Evolutionary conservation across 179 eudicot species (phyloP).

Genomic region (Amaranthus tricolor): DNA sequence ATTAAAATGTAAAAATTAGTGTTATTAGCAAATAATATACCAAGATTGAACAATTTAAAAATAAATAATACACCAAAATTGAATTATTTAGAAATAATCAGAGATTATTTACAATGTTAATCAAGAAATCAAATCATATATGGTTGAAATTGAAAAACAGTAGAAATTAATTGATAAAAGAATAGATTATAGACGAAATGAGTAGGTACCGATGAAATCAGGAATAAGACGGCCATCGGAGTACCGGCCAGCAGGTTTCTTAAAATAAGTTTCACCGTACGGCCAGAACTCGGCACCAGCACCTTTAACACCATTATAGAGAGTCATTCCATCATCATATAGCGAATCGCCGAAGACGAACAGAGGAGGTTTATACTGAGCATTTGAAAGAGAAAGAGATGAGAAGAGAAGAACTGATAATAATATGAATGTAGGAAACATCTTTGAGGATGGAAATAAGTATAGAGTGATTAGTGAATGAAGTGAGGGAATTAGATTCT

Average conservation of each 20-base stretch:
- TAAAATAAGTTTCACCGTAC: slow-evolving; percentile 47
- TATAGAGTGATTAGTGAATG: too few species aligned
- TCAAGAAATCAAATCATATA: too few species aligned
- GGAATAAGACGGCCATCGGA: slow-evolving; percentile 47
- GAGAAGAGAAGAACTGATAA: slow-evolving; percentile 3
- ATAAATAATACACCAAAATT: too few species aligned
- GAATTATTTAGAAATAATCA: too few species aligned
- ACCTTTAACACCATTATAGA: slow-evolving; percentile 32
- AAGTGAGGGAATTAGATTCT: neutral
- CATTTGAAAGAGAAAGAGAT: neutral
- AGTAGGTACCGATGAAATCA: slow-evolving; percentile 37
- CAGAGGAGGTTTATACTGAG: slow-evolving; percentile 24
- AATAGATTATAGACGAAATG: too few species aligned
- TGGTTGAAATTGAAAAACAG: too few species aligned
- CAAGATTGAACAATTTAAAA: too few species aligned
- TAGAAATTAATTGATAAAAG: too few species aligned
- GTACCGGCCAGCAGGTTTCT: slow-evolving; percentile 39
- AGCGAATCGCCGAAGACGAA: slow-evolving; percentile 51
- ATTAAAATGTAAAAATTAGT: too few species aligned
- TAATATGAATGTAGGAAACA: slow-evolving; percentile 2
- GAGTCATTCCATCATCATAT: slow-evolving; percentile 49
- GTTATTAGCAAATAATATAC: too few species aligned
- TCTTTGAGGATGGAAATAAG: neutral
- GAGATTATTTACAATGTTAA: too few species aligned
- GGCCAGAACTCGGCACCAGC: slow-evolving; percentile 40